Percentiles rank a stretch among this genome's conserved stretches.
phyloP scores from a whole-genome alignment of 225 moss, liverwort and hornwort species.

The Polytrichum commune region DNA sequence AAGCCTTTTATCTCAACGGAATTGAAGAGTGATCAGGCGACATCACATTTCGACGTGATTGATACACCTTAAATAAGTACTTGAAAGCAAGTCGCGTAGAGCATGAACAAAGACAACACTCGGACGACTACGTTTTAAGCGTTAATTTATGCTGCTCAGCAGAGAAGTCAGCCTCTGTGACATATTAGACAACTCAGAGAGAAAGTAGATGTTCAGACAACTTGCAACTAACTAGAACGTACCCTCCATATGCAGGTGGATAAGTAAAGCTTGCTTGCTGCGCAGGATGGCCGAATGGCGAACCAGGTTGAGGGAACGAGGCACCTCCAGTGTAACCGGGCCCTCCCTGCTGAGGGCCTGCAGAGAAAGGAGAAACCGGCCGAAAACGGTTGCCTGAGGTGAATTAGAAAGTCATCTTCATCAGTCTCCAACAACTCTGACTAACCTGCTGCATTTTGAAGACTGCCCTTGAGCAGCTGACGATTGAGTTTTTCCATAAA shows the following conservation, averaged over 20 bases:
- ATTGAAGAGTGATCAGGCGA: too few species aligned
- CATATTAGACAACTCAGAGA: too few species aligned
- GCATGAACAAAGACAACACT: too few species aligned
- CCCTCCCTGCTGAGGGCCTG: conserved; percentile 99
- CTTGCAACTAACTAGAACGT: conserved; percentile 14
- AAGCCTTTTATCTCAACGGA: too few species aligned
- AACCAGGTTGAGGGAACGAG: conserved; percentile 88
- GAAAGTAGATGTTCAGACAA: neutral
- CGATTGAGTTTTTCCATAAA: too few species aligned
- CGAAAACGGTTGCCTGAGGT: conserved; percentile 98
- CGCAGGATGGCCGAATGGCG: conserved; percentile 78
- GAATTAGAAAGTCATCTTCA: conserved; percentile 93
- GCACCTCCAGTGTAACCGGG: conserved; percentile 98
- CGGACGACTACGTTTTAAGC: too few species aligned
- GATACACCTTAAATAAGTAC: too few species aligned
- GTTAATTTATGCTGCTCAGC: too few species aligned
- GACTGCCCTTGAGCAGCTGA: too few species aligned
- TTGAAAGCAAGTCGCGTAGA: too few species aligned
- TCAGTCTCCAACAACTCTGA: conserved; percentile 56
- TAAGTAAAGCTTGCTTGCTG: conserved; percentile 86
- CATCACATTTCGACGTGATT: too few species aligned
- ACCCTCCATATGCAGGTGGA: conserved; percentile 85
- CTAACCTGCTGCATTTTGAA: conserved; percentile 9
- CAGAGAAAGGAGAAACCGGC: conserved; percentile 94
- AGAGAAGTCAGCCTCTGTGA: too few species aligned